Evolutionary conservation across 805 yeast genomes (phyloP), one percentile per base, ranked within the genome.

Genomic region (Kodamaea kakaduensis): DNA sequence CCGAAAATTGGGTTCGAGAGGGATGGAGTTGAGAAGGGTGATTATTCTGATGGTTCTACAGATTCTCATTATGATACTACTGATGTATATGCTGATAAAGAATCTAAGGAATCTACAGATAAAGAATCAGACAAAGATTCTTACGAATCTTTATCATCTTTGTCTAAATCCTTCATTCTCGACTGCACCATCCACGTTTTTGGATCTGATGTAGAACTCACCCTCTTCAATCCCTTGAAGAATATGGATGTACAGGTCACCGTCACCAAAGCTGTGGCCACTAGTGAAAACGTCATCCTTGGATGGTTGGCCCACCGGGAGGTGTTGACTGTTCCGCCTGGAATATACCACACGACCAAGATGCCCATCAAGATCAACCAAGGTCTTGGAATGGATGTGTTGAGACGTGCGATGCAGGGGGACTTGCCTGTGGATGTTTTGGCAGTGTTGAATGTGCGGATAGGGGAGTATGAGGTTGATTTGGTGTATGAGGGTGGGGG

Each of bases 161-260:
- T n/a, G n/a, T n/a, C n/a, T n/a, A n/a, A n/a, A n/a, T 71, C 73
- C 2, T 77, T 77, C 38, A 54, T 78, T 5, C 34, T 71, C 1
- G 69, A 65, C 10, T 64, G 75, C 4, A 73, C 73, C 0, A 69
- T 78, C 56, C 82, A 78, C 51, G 43, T 78, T 3, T 56, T 77
- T 56, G 58, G 71, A 0, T 71, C 79, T 1, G 77, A 76, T 30
- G 63, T 76, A 4, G 81, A 77, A 44, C 48, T 78, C 37, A 67
- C 70, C 0, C 58, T 77, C 0, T 74, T 50, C 52, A 78, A 78
- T 44, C 85, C 85, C 1, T 45, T 78, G 1, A 37, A 43, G 4
- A 77, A 78, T 45, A 51, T 63, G n/a, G 70, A 64, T 10, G 53
- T 73, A 1, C 46, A 54, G n/a, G 53, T 74, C 9, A 56, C 56